These are phyloP conservation scores for Phaeoacremonium minimum DNA, from an alignment of 2,329 filamentous ascomycete species.

Conservation along the genomic window DNA sequence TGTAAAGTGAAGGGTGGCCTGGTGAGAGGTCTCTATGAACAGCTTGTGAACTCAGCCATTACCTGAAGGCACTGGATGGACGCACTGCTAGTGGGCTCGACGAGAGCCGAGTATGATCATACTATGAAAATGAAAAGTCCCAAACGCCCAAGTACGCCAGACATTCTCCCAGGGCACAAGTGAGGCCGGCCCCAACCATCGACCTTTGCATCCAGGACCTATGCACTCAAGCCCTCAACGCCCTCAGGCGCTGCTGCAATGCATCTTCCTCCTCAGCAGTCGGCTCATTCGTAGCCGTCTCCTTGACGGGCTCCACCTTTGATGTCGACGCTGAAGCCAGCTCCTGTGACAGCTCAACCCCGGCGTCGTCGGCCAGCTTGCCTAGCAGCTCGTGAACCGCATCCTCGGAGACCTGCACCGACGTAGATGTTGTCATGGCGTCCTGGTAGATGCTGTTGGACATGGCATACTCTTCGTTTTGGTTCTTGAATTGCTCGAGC, in stretches of 20 bases:
- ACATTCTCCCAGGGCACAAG: no score
- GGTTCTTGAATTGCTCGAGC: slow-evolving; percentile 56
- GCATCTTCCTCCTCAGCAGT: slow-evolving; percentile 77
- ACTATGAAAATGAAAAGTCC: no score
- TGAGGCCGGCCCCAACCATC: no score
- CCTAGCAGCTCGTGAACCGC: slow-evolving; percentile 82
- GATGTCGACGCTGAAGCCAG: slow-evolving; percentile 55
- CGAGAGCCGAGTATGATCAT: no score
- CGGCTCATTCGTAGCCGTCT: slow-evolving; percentile 56
- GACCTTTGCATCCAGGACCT: no score
- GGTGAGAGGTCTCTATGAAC: no score
- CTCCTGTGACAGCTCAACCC: slow-evolving; percentile 75
- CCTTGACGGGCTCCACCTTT: slow-evolving; percentile 49
- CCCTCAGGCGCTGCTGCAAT: slow-evolving; percentile 57
- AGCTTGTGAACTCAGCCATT: no score
- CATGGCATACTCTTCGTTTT: slow-evolving; percentile 62
- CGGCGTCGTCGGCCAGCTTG: slow-evolving; percentile 83
- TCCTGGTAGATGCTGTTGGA: slow-evolving; percentile 77
- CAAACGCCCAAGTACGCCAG: no score
- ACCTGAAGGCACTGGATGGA: no score
- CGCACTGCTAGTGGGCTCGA: no score
- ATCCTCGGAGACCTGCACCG: slow-evolving; percentile 70
- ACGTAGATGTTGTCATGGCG: slow-evolving; percentile 73
- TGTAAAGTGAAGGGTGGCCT: no score
- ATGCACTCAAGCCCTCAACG: slow-evolving; percentile 44